These are phyloP conservation scores for Spizellomyces punctatus DNA, from an alignment of 192 early-diverging fungal species.

Conservation along the genomic window DNA sequence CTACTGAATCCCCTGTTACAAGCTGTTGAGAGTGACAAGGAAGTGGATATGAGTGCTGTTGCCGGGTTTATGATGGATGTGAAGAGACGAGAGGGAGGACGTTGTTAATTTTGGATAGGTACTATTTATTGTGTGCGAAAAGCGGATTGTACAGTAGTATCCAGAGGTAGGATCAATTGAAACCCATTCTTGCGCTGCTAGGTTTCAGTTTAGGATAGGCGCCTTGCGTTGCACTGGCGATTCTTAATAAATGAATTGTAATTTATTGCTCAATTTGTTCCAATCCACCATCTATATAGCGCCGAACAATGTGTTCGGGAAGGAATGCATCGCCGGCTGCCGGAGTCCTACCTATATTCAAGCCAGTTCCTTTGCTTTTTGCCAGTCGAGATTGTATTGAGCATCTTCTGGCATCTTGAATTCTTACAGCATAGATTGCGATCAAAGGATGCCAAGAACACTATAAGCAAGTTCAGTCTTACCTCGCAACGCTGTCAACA, in stretches of 20 bases:
- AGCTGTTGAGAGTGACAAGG: constrained; percentile 76
- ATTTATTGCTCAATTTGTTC: too few relatives aligned
- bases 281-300: too few relatives aligned
- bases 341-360: not conserved
- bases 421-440: constrained; percentile 4
- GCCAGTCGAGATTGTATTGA: constrained; percentile 11
- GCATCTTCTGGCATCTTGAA: constrained; percentile 11
- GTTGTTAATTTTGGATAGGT: too few relatives aligned
- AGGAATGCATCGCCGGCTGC: too few relatives aligned
- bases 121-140: too few relatives aligned
- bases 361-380: constrained; percentile 6
- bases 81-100: constrained; percentile 21
- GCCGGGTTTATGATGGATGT: constrained; percentile 41
- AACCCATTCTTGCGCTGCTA: not conserved
- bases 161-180: not conserved
- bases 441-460: not conserved
- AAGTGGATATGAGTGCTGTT: constrained; percentile 32
- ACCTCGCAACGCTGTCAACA: constrained; percentile 40
- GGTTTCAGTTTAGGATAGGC: not conserved
- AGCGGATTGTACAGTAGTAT: not conserved
- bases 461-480: not conserved
- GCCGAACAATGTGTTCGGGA: too few relatives aligned
- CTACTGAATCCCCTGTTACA: constrained; percentile 72
- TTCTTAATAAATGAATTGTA: too few relatives aligned
- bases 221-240: too few relatives aligned